Conservation (phyloP, 73 alveolate genomes). For the Paramecium caudatum region DNA sequence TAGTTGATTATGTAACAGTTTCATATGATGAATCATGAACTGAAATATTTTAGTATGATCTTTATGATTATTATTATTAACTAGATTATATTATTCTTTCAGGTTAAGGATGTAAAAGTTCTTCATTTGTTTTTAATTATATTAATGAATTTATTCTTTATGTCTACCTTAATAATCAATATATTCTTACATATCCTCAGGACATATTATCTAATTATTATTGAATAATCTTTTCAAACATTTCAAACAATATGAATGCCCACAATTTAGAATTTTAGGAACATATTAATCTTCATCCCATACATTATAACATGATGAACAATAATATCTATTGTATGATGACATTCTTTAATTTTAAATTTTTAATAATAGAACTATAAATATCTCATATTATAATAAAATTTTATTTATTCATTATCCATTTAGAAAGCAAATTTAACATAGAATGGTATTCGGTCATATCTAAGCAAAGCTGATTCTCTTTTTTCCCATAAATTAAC, state of each 20-base stretch:
- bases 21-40: constrained; percentile 6
- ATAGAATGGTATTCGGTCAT: too few relatives aligned
- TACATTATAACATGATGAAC: constrained; percentile 5
- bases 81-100: not conserved
- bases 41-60: not conserved
- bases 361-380: too few relatives aligned
- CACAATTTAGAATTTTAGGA: constrained; percentile 31
- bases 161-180: not conserved
- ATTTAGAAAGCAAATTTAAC: too few relatives aligned
- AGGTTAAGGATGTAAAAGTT: constrained; percentile 11
- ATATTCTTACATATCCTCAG: constrained; percentile 54
- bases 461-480: too few relatives aligned
- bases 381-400: too few relatives aligned
- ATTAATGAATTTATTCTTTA: not conserved
- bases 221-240: not conserved
- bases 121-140: not conserved
- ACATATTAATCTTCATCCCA: constrained; percentile 45
- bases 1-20: constrained; percentile 23
- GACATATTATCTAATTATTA: constrained; percentile 37
- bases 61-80: too few relatives aligned
- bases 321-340: constrained; percentile 33
- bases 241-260: constrained; percentile 43
- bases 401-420: too few relatives aligned
- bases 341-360: too few relatives aligned
- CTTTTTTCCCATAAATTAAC: too few relatives aligned